Evolutionary conservation across 441 rosid species (phyloP).

Genomic region (Mallotus repandus): DNA sequence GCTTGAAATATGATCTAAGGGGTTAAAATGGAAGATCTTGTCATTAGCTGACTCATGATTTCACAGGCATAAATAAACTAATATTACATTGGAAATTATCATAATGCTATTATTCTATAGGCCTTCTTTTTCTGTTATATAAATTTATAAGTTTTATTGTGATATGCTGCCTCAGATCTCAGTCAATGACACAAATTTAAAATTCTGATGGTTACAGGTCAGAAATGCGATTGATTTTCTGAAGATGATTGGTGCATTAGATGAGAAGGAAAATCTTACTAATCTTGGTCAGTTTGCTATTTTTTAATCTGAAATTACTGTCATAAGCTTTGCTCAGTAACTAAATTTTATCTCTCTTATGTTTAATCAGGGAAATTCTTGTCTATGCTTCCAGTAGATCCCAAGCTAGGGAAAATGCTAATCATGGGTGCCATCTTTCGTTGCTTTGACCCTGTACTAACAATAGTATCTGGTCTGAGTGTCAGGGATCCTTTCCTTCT

Average conservation of each 20-base stretch:
- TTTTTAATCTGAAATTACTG: conserved; percentile 6
- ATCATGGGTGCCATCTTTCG: conserved; percentile 93
- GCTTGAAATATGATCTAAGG: neutral
- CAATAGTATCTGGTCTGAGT: conserved; percentile 96
- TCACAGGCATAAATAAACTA: neutral
- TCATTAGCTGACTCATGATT: neutral
- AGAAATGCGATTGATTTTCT: conserved; percentile 91
- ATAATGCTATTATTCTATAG: neutral
- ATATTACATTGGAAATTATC: neutral
- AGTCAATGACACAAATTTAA: conserved; percentile 19
- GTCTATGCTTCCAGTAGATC: conserved; percentile 96
- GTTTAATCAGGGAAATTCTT: conserved; percentile 64
- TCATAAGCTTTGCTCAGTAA: conserved; percentile 10
- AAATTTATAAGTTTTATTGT: conserved; percentile 1
- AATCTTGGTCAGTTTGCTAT: conserved; percentile 72
- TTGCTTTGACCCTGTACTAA: conserved; percentile 94
- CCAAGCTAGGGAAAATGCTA: conserved; percentile 99
- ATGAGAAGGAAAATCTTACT: conserved; percentile 88
- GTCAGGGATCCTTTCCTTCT: conserved; percentile 98
- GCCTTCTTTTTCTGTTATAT: neutral
- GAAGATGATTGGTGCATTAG: conserved; percentile 90
- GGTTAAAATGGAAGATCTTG: neutral
- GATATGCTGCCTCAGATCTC: neutral
- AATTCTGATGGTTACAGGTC: conserved; percentile 53
- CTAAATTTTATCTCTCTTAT: conserved; percentile 14